phyloP scores from a whole-genome alignment of 2,329 filamentous ascomycete species.

The Trematosphaeria pertusa region DNA sequence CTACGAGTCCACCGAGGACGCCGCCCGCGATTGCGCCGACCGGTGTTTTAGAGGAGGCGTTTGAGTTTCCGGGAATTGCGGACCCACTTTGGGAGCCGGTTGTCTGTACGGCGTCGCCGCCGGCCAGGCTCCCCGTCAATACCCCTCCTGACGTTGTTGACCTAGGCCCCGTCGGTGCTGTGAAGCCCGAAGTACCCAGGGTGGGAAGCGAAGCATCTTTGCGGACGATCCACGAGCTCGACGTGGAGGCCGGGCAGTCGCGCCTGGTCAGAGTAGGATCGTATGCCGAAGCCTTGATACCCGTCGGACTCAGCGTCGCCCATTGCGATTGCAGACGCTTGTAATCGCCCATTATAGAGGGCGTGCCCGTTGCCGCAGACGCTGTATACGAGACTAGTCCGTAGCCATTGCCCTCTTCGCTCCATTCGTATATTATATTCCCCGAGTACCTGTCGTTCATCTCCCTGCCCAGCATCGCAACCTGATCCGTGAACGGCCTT shows the following conservation, averaged over 20 bases:
- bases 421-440: conserved; percentile 21
- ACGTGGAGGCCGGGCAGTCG: conserved; percentile 8
- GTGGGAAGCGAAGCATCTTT: conserved; percentile 10
- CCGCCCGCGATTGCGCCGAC: conserved; percentile 12
- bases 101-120: neutral
- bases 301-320: conserved; percentile 14
- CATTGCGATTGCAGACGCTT: conserved; percentile 8
- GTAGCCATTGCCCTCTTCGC: conserved; percentile 5
- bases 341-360: conserved; percentile 6
- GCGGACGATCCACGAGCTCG: conserved; percentile 4
- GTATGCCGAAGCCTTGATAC: conserved; percentile 10
- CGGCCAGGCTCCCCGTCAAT: neutral
- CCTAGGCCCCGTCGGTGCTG: conserved; percentile 5
- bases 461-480: conserved; percentile 12
- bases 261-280: conserved; percentile 9
- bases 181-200: conserved; percentile 10
- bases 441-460: conserved; percentile 21
- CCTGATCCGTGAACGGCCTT: conserved; percentile 13
- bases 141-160: neutral
- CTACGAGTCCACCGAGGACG: conserved; percentile 13
- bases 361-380: neutral
- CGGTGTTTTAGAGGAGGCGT: neutral
- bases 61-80: neutral
- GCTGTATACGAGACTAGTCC: conserved; percentile 10
- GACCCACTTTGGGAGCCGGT: neutral